These are phyloP conservation scores for Heracleum sosnowskyi DNA, from an alignment of 129 eudicot genomes.

Conservation along the genomic window DNA sequence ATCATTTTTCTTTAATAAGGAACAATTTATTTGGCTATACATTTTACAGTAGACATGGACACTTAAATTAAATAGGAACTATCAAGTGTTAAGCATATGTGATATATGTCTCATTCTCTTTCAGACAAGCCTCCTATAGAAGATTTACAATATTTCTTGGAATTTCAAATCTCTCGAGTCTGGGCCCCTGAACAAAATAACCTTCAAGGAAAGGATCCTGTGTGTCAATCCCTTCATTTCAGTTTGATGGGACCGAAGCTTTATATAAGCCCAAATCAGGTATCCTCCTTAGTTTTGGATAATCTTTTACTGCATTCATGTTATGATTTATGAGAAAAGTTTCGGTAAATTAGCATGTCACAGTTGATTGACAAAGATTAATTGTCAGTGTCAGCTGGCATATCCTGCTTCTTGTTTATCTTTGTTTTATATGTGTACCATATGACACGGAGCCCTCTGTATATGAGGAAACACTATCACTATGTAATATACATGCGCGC, in stretches of 20 bases:
- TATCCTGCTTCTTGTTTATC: background rate
- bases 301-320: background rate
- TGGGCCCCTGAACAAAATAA: constrained; percentile 93
- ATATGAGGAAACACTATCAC: background rate
- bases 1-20: background rate
- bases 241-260: constrained; percentile 97
- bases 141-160: constrained; percentile 86
- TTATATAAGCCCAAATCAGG: constrained; percentile 87
- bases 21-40: background rate
- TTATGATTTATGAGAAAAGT: background rate
- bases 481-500: background rate
- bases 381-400: background rate
- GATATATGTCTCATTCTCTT: background rate
- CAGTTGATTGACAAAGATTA: background rate
- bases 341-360: background rate
- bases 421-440: background rate
- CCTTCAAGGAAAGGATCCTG: constrained; percentile 87
- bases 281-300: constrained; percentile 17
- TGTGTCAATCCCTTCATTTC: constrained; percentile 79
- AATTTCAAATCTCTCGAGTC: constrained; percentile 75
- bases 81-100: background rate
- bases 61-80: background rate
- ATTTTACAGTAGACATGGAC: background rate
- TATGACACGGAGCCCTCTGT: background rate
- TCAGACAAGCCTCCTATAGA: constrained; percentile 92